Evolutionary conservation across 1,284 basidiomycete species (phyloP), one percentile per base, ranked within the genome.

Genomic region (Sutorius eximius): DNA sequence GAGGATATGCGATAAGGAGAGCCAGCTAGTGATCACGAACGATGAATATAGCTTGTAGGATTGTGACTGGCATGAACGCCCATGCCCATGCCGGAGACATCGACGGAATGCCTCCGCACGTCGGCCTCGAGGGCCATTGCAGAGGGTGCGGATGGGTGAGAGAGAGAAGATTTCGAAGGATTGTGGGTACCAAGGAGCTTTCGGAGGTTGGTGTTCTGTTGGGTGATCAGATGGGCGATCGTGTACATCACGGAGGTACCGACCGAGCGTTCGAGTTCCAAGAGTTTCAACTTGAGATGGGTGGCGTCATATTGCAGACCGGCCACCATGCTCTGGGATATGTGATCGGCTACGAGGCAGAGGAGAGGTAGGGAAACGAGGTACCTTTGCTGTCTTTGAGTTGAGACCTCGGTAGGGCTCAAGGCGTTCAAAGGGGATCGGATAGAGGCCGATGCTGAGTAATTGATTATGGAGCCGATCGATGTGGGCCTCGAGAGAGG

Each of bases 301-400:
- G 79, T 76, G 3, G 78, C 74, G 57, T 89, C 86, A 60, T 86
- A 78, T 49, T 88, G 83, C 3, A 89, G 74, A 16, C 83, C 84
- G 0, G 86, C 76, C 2, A 89, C 82, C 82, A 87, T 87, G 58
- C 86, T 86, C 86, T 89, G 60, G 33, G 15, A 32, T 50, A 45
- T 41, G 16, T 6, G 51, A 6, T 37, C 53, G 9, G 49, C 6
- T 5, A 22, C 18, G 51, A 33, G 51, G 43, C 13, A 12, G 15
- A 18, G 47, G 18, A 48, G 36, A 27, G 30, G 45, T 3, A 0
- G 30, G 15, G 29, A 30, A 9, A 45, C 20, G 33, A 45, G 5
- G 54, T 55, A 87, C 87, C 78, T 88, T 89, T 42, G 84, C 86
- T 0, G 83, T 87, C 68, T 85, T 89, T 27, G 80, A 82, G 63